Conservation (phyloP, 805 yeast genomes). For the Pichia eremophila region DNA sequence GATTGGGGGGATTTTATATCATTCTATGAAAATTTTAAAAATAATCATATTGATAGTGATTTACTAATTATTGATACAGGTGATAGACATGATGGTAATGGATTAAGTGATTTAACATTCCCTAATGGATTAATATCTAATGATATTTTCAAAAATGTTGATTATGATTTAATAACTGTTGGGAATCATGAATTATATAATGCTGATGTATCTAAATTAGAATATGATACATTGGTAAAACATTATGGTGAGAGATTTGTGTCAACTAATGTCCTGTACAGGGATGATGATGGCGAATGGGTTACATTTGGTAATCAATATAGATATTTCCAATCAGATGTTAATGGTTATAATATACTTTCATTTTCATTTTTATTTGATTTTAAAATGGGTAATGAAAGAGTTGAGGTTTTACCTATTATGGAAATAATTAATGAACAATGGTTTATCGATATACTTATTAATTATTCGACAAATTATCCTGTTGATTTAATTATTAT, state of each 20-base stretch:
- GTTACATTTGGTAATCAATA: conserved; percentile 61
- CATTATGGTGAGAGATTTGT: conserved; percentile 58
- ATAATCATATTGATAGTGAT: conserved; percentile 36
- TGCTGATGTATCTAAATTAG: conserved; percentile 54
- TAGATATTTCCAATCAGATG: conserved; percentile 55
- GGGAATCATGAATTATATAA: conserved; percentile 89
- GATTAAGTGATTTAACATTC: conserved; percentile 66
- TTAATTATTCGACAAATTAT: conserved; percentile 22
- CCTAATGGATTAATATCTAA: conserved; percentile 64
- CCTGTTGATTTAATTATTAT: conserved; percentile 59
- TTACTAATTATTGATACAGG: conserved; percentile 78
- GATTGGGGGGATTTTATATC: conserved; percentile 91
- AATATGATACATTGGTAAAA: conserved; percentile 50
- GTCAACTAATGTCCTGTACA: conserved; percentile 60
- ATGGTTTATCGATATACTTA: conserved; percentile 54
- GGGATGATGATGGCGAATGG: conserved; percentile 33
- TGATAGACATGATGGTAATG: conserved; percentile 92
- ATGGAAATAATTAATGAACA: conserved; percentile 39
- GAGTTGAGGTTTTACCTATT: conserved; percentile 58
- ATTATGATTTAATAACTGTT: conserved; percentile 70
- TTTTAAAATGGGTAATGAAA: conserved; percentile 49
- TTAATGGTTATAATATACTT: conserved; percentile 41
- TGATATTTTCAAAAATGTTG: conserved; percentile 50
- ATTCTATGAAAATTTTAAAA: conserved; percentile 44
- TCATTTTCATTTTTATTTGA: conserved; percentile 76